Base-by-base conservation (phyloP, 331 rosid genomes). In the Prunus yedoensis region DNA sequence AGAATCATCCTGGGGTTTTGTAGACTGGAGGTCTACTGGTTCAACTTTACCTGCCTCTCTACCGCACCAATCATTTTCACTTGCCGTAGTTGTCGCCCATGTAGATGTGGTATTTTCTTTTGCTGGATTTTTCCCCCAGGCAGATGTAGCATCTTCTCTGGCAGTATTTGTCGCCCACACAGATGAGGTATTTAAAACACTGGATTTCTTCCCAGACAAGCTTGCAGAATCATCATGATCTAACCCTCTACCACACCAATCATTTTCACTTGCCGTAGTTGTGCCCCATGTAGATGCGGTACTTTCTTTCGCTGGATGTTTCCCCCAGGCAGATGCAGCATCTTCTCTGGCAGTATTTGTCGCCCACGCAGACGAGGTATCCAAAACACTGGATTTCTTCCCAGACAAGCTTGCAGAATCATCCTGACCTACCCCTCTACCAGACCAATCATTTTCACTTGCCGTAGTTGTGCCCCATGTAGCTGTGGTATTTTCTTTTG, bases 381-480 rank as follows among this genome's bases (percentile, higher is more conserved):
- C 75, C 70, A 82, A 78, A 71, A 66, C 85, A 80, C 54, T 69
- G 43, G 87, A 75, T 43, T 68, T 62, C 45, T 88, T 43, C 60
- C 32, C 17, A 66, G 41, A 35, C 41, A 35, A 35, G 41, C 0
- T 35, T 35, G 41, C 41, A 35, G 41, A 35, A 35, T 25, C 66
- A 58, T 63, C 32, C 46, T 67, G 51, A n/a, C 58, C 10, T 43
- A 54, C 53, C 38, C 25, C 46, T 9, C 68, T 64, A 46, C 68
- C 70, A 69, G 66, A 72, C 51, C 83, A 5, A 6, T 27, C 41
- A 59, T 1, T 59, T 25, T 59, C 65, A 11, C 25, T 71, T 38
- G 69, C 57, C 35, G 53, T 60, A 32, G 41, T 32, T 35, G 6
- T 49, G 8, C 60, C 72, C 88, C 88, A 79, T 0, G 71, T 25